Evolutionary conservation across 2,329 filamentous ascomycete species (phyloP).

Genomic region (Aureobasidium zeae): DNA sequence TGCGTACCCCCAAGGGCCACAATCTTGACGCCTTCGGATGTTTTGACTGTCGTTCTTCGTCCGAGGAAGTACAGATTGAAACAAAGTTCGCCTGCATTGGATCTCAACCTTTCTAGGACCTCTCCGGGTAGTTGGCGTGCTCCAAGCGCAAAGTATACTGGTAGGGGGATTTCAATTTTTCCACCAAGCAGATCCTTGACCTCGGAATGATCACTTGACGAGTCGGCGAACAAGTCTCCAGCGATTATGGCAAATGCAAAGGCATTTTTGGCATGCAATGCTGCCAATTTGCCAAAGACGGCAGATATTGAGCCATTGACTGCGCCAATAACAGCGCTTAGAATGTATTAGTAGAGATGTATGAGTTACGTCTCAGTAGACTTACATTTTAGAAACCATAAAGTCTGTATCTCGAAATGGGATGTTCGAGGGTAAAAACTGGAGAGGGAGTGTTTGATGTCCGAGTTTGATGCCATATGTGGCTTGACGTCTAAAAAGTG

Average conservation of each 20-base stretch:
- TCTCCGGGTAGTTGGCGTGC: conserved; percentile 58
- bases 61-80: conserved; percentile 86
- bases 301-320: conserved; percentile 68
- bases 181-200: conserved; percentile 61
- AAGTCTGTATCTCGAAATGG: no score
- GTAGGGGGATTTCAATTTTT: conserved; percentile 63
- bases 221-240: conserved; percentile 68
- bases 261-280: conserved; percentile 74
- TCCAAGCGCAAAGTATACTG: conserved; percentile 86
- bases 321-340: conserved; percentile 70
- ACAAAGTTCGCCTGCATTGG: conserved; percentile 62
- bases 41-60: conserved; percentile 79
- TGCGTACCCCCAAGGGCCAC: conserved; percentile 69
- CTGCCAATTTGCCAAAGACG: conserved; percentile 69
- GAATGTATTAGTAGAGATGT: neutral
- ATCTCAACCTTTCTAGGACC: conserved; percentile 64
- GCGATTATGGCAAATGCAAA: conserved; percentile 79
- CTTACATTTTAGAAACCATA: conserved; percentile 50
- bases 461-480: neutral
- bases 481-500: neutral
- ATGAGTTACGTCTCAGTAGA: neutral
- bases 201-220: conserved; percentile 35
- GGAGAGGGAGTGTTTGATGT: neutral
- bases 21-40: conserved; percentile 78
- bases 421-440: neutral